phyloP scores from a whole-genome alignment of 495 filamentous ascomycete species.

The Lasiosphaeriaceae sp. region DNA sequence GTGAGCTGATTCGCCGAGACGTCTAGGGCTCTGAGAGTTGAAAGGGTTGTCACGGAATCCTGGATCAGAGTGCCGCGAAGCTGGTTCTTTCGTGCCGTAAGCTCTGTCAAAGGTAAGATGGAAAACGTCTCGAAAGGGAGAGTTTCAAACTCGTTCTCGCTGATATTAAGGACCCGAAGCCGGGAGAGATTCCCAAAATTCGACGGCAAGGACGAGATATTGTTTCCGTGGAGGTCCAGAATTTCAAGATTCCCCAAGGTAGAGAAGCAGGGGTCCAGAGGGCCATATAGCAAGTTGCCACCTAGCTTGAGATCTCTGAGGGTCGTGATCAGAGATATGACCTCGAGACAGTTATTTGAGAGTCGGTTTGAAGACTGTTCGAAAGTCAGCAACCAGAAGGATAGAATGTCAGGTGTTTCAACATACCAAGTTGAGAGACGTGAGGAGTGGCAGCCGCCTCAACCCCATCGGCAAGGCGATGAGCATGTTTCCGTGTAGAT shows the following conservation, averaged over 20 bases:
- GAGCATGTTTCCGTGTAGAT: slow-evolving; percentile 82
- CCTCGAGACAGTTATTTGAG: slow-evolving; percentile 61
- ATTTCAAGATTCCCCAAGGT: slow-evolving; percentile 65
- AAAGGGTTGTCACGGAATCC: slow-evolving; percentile 49
- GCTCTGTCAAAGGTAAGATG: slow-evolving; percentile 65
- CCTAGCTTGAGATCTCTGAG: slow-evolving; percentile 78
- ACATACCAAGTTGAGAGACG: slow-evolving; percentile 73
- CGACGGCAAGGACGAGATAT: slow-evolving; percentile 68
- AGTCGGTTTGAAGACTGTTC: slow-evolving; percentile 77
- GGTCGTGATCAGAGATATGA: slow-evolving; percentile 63
- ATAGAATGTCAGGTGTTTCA: neutral
- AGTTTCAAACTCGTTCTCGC: slow-evolving; percentile 66
- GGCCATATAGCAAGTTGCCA: slow-evolving; percentile 69
- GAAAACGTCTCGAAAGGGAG: slow-evolving; percentile 67
- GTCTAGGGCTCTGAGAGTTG: slow-evolving; percentile 67
- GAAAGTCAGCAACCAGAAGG: slow-evolving; percentile 4
- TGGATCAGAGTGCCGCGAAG: slow-evolving; percentile 69
- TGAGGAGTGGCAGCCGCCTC: slow-evolving; percentile 65
- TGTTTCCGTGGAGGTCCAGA: slow-evolving; percentile 78
- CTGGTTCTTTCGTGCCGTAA: slow-evolving; percentile 75
- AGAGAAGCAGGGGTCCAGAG: slow-evolving; percentile 53
- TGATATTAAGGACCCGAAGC: slow-evolving; percentile 71
- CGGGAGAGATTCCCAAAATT: slow-evolving; percentile 58
- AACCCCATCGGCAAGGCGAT: slow-evolving; percentile 69
- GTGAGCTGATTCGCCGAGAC: slow-evolving; percentile 69